Percentiles rank a stretch among this genome's conserved stretches.
Conservation (phyloP, 2,329 filamentous ascomycete species). For the Paraphoma sp. region DNA sequence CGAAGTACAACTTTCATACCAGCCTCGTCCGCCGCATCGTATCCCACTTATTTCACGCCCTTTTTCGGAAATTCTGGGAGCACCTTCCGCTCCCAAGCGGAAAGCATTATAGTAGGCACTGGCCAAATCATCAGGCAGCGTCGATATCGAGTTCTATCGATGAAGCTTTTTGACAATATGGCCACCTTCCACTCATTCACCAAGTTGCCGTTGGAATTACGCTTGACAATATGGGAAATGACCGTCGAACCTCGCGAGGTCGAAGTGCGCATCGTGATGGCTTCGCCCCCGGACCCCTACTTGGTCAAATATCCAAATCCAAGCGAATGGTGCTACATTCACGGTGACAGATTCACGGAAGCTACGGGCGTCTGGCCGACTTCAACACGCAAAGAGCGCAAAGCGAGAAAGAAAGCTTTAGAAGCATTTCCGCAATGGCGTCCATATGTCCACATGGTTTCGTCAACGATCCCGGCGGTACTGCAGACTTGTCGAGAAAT, state of each 20-base stretch:
- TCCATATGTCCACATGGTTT: constrained; percentile 1
- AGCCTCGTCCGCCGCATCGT: neutral
- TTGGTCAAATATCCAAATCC: neutral
- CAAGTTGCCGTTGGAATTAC: constrained; percentile 14
- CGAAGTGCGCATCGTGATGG: constrained; percentile 9
- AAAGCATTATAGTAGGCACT: neutral
- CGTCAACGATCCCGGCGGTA: constrained; percentile 9
- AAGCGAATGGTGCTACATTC: neutral
- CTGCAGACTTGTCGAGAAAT: constrained; percentile 15
- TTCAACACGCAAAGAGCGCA: constrained; percentile 2
- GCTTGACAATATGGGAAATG: constrained; percentile 17
- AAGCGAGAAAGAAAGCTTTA: constrained; percentile 1
- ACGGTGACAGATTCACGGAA: constrained; percentile 1
- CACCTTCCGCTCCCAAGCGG: neutral
- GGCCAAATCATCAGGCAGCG: neutral
- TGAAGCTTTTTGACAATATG: neutral
- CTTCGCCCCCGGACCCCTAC: neutral
- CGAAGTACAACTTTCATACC: neutral
- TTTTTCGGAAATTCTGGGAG: neutral
- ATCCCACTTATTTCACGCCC: neutral
- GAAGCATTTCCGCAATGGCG: neutral
- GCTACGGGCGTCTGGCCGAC: neutral
- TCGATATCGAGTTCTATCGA: neutral
- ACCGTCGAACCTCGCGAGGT: constrained; percentile 17
- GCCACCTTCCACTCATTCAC: constrained; percentile 19